Percentiles rank a stretch among this genome's conserved stretches.
Evolutionary conservation across 306 rosid species (phyloP).

Genomic region (Dicorynia guianensis): DNA sequence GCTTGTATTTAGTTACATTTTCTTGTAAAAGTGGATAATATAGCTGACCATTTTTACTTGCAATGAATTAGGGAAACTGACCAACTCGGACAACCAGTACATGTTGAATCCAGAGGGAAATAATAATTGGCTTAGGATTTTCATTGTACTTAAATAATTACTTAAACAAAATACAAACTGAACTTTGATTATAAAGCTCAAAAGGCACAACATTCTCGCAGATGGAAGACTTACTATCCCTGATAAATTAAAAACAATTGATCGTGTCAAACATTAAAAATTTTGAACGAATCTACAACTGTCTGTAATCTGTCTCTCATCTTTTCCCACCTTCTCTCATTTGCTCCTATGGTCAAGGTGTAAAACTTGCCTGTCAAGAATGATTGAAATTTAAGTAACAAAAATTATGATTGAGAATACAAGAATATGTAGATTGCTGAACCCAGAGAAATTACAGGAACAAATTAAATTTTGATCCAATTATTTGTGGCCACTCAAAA

Average conservation of each 20-base stretch:
- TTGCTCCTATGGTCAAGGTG: slow-evolving; percentile 87
- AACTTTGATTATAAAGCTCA: slow-evolving; percentile 31
- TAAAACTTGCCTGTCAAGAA: slow-evolving; percentile 81
- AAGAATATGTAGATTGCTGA: background rate
- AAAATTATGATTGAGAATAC: too few relatives aligned
- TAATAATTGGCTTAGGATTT: too few relatives aligned
- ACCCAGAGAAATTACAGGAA: too few relatives aligned
- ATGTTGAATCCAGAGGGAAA: too few relatives aligned
- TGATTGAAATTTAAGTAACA: slow-evolving; percentile 1
- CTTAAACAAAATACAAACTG: background rate
- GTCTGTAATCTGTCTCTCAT: slow-evolving; percentile 88
- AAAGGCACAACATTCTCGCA: slow-evolving; percentile 42
- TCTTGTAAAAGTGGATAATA: too few relatives aligned
- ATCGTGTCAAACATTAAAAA: slow-evolving; percentile 58
- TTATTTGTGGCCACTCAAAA: background rate
- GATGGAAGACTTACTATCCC: slow-evolving; percentile 42
- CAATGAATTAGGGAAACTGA: too few relatives aligned
- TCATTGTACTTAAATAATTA: too few relatives aligned
- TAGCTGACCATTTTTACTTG: too few relatives aligned
- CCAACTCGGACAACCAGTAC: too few relatives aligned
- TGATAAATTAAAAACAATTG: background rate
- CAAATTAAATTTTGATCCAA: too few relatives aligned
- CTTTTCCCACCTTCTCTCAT: slow-evolving; percentile 96
- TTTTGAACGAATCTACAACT: slow-evolving; percentile 77
- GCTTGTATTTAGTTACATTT: too few relatives aligned